A percentile compares a stretch with the other conserved stretches of the same genome.
Conservation (phyloP, 2,329 filamentous ascomycete genomes). For the Graphilbum sp. region DNA sequence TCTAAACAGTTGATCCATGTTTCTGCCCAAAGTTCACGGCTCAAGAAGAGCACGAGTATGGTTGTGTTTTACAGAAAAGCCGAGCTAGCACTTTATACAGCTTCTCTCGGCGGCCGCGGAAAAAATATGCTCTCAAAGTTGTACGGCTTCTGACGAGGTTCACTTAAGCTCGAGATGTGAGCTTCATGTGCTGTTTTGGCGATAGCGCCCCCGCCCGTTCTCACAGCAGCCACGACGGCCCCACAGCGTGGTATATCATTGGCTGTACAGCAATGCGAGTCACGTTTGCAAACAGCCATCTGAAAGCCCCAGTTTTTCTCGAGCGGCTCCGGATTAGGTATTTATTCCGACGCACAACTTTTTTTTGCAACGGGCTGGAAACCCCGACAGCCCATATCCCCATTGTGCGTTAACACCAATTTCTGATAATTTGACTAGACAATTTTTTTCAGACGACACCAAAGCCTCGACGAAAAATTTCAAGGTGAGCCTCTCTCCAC, state of each 20-base stretch:
- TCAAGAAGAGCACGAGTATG: not conserved
- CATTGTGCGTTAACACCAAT: constrained; percentile 1
- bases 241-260: no score
- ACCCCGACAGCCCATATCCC: constrained; percentile 4
- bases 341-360: constrained; percentile 9
- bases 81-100: no score
- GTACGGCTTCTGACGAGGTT: no score
- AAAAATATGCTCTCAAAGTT: no score
- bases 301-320: not conserved
- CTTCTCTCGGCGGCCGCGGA: no score
- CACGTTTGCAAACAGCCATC: not conserved
- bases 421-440: constrained; percentile 8
- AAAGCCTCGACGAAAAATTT: constrained; percentile 11
- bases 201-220: no score
- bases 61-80: not conserved
- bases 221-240: no score
- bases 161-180: no score
- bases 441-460: constrained; percentile 8
- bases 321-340: constrained; percentile 4
- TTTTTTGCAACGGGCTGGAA: constrained; percentile 2
- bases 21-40: not conserved
- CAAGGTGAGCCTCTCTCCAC: constrained; percentile 8
- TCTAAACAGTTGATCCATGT: constrained; percentile 58
- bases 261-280: not conserved
- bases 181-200: no score